These are phyloP conservation scores for Ramalina peruviana DNA, from an alignment of 495 filamentous ascomycete genomes.

Conservation along the genomic window DNA sequence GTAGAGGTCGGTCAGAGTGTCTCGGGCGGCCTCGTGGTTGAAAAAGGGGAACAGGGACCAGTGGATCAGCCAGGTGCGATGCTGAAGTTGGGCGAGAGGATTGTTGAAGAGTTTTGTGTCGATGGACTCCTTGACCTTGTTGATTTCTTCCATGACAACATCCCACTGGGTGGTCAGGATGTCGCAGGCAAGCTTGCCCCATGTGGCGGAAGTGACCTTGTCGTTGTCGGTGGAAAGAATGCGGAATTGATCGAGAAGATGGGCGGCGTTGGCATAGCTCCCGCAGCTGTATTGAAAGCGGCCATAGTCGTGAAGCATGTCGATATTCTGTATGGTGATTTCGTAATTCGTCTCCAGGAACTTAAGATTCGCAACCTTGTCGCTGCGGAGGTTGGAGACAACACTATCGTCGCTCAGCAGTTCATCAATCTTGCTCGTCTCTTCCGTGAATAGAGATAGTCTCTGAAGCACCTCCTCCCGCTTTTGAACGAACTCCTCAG, in stretches of 20 bases:
- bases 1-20: conserved; percentile 84
- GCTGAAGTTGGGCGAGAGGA: conserved; percentile 81
- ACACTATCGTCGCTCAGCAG: conserved; percentile 78
- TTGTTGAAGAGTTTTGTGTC: conserved; percentile 89
- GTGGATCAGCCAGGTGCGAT: conserved; percentile 94
- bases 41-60: conserved; percentile 98
- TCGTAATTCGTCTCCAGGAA: conserved; percentile 89
- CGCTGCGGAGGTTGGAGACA: conserved; percentile 70
- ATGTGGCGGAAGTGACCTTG: conserved; percentile 85
- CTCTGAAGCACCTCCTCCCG: conserved; percentile 74
- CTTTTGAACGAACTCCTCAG: conserved; percentile 75
- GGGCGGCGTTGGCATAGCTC: conserved; percentile 74
- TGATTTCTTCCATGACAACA: conserved; percentile 84
- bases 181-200: conserved; percentile 91
- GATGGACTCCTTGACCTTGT: conserved; percentile 84
- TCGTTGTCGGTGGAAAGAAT: conserved; percentile 96
- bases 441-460: conserved; percentile 66
- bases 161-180: conserved; percentile 93
- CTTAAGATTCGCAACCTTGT: conserved; percentile 94
- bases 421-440: conserved; percentile 72
- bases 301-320: conserved; percentile 85
- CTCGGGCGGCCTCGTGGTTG: conserved; percentile 86
- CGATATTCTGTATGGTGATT: conserved; percentile 87
- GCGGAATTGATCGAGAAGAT: conserved; percentile 89
- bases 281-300: conserved; percentile 95